Evolutionary conservation across 176 grass and related monocot genomes (phyloP).

Genomic region (Rhynchospora tenuis): DNA sequence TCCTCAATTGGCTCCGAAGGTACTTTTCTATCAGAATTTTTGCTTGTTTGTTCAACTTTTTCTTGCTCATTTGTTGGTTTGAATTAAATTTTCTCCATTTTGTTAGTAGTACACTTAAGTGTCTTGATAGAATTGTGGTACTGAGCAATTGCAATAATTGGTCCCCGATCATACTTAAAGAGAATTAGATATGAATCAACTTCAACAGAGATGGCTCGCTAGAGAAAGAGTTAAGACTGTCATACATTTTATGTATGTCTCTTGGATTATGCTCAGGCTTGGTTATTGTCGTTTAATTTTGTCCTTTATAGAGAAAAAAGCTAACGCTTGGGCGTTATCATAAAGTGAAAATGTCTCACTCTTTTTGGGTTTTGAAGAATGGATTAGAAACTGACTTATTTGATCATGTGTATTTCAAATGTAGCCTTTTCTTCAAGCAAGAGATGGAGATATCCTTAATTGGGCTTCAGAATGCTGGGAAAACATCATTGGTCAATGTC

Average conservation of each 20-base stretch:
- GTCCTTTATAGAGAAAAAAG: neutral
- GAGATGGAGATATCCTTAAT: slow-evolving; percentile 37
- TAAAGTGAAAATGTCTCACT: neutral
- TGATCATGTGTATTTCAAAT: neutral
- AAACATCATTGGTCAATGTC: slow-evolving; percentile 36
- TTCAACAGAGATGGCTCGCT: neutral
- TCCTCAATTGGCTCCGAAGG: slow-evolving; percentile 99
- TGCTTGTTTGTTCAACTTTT: neutral
- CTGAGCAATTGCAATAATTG: neutral
- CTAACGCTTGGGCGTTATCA: neutral
- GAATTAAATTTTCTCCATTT: neutral
- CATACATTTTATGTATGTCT: neutral
- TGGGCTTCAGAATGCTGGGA: slow-evolving; percentile 36
- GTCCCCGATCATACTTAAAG: neutral
- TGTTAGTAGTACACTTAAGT: neutral
- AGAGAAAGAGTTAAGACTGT: neutral
- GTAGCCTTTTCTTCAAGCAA: slow-evolving; percentile 34
- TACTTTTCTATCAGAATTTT: slow-evolving; percentile 11
- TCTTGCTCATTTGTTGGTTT: slow-evolving; percentile 1
- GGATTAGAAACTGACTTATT: neutral
- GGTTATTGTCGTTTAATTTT: neutral
- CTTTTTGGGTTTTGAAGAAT: neutral
- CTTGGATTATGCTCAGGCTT: neutral
- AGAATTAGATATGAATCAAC: neutral
- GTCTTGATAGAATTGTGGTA: neutral